Conservation (phyloP, 352 stramenopile species). For the Achlya hypogyna region DNA sequence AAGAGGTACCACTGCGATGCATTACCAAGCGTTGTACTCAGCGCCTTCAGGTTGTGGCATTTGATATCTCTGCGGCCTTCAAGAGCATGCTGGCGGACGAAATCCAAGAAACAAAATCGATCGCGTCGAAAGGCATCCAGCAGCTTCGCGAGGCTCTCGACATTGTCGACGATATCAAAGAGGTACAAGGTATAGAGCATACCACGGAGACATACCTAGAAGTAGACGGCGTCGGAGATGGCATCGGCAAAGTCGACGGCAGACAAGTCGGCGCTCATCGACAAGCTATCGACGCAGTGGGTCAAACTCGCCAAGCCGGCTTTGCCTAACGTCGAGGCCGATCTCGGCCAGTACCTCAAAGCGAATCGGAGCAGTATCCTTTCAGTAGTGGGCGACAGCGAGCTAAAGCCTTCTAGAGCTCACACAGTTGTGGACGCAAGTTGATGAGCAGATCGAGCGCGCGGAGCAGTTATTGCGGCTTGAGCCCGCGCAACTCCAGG, state of each 20-base stretch:
- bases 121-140: background rate
- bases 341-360: background rate
- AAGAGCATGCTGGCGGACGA: slow-evolving; percentile 19
- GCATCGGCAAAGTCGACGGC: background rate
- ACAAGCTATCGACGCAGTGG: slow-evolving; percentile 4
- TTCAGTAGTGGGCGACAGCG: background rate
- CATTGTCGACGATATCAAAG: slow-evolving; percentile 8
- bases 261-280: background rate
- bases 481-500: background rate
- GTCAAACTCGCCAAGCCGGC: background rate
- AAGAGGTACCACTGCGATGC: slow-evolving; percentile 34
- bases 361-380: background rate
- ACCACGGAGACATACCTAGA: background rate
- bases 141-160: slow-evolving; percentile 9
- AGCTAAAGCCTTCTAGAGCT: slow-evolving; percentile 1
- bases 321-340: background rate
- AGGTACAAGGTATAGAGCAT: slow-evolving; percentile 6
- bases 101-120: slow-evolving; percentile 10
- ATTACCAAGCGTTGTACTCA: background rate
- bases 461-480: background rate
- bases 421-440: slow-evolving; percentile 11
- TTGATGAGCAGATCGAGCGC: background rate
- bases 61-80: slow-evolving; percentile 16
- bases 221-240: slow-evolving; percentile 13
- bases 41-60: slow-evolving; percentile 1